Base-by-base conservation (phyloP, 352 stramenopile species). In the Pythium angustatum region DNA sequence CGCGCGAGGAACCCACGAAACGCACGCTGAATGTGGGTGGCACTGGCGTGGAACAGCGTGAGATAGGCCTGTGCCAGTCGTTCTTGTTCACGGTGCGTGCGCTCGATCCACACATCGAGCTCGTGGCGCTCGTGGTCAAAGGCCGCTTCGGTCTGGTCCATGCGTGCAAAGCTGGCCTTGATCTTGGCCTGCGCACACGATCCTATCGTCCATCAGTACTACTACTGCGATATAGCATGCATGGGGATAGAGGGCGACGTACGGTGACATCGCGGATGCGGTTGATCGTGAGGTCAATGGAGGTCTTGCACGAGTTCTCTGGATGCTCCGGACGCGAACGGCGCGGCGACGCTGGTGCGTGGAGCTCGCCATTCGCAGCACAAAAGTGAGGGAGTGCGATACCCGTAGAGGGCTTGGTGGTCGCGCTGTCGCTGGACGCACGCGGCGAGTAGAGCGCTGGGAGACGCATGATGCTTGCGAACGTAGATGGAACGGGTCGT, bases 1-100 rank as follows among this genome's bases (percentile, higher is more conserved):
- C 95, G 76, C 0, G 90, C 91, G 2, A 83, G 59, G 71, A 90
- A 76, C 0, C 95, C 95, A 12, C 94, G 83, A 58, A 90, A 98
- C 7, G 89, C 73, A 2, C 93, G 83, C 71, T 98, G 93, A 45
- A 98, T 87, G 17, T 85, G 68, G 5, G 43, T 47, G 0, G 59
- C 66, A 21, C 21, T 65, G 11, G 27, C 55, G 33, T 72, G 36
- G 52, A 72, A 64, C 0, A 66, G 43, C 5, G n/a, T 33, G 4
- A 56, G 9, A 27, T 66, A 66, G 31, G 41, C 33, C 8, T 27
- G 30, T 5, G 64, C 30, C 14, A 71, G 54, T 7, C 38, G 31
- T n/a, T 66, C 50, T 43, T 69, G 64, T 21, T 71, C 64, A 8
- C 19, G 14, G 14, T 54, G 41, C 36, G 66, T 36, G 21, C 44